Evolutionary conservation across 129 eudicot species (phyloP).

Genomic region (Escallonia herrerae): DNA sequence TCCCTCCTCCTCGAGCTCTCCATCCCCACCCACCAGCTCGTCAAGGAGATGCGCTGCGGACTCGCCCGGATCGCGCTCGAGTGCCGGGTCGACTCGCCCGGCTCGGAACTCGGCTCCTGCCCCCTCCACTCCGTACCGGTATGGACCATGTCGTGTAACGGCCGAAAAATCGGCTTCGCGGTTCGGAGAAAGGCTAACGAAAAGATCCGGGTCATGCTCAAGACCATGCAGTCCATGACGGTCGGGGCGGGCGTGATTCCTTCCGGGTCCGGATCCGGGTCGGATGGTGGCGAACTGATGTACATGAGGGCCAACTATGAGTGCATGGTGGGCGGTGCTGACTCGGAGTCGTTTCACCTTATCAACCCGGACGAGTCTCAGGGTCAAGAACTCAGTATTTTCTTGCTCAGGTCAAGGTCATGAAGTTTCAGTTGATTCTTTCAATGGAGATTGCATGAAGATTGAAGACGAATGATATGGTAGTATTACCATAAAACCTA

Average conservation of each 20-base stretch:
- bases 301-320: conserved; percentile 97
- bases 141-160: conserved; percentile 88
- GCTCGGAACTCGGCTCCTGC: conserved; percentile 50
- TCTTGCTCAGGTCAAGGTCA: conserved; percentile 77
- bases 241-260: conserved; percentile 95
- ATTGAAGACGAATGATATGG: background rate
- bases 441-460: background rate
- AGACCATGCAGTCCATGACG: conserved; percentile 56
- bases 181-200: conserved; percentile 52
- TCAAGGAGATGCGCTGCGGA: conserved; percentile 72
- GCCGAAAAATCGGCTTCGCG: conserved; percentile 75
- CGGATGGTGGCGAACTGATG: conserved; percentile 31
- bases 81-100: conserved; percentile 35
- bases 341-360: conserved; percentile 84
- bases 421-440: background rate
- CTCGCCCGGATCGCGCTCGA: conserved; percentile 76
- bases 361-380: conserved; percentile 71
- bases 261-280: conserved; percentile 32
- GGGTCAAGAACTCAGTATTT: conserved; percentile 90
- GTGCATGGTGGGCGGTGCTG: conserved; percentile 74
- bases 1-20: conserved; percentile 85
- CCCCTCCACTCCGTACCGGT: conserved; percentile 63
- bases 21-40: conserved; percentile 62
- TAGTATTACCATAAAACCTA: too few relatives aligned
- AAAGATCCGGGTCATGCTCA: conserved; percentile 40